Evolutionary conservation across 2,329 filamentous ascomycete species (phyloP).

Genomic region (Claviceps capensis): DNA sequence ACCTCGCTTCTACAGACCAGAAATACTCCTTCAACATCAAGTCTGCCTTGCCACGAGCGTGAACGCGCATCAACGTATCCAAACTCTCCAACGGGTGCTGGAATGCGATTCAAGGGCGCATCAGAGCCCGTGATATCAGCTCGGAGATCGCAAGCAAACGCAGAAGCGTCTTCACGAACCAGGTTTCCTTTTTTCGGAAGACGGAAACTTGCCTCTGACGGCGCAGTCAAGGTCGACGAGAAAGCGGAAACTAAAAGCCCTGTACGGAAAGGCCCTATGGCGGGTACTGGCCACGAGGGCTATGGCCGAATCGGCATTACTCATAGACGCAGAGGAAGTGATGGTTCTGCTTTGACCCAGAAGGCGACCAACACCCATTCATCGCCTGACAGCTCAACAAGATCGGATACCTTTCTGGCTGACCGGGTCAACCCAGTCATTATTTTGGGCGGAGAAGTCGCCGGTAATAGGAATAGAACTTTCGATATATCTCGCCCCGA

Average conservation of each 20-base stretch:
- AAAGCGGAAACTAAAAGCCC: constrained; percentile 20
- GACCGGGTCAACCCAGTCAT: constrained; percentile 53
- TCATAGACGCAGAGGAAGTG: constrained; percentile 51
- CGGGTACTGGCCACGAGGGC: constrained; percentile 89
- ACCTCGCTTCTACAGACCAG: constrained; percentile 17
- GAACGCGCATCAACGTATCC: constrained; percentile 7
- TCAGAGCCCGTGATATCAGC: constrained; percentile 12
- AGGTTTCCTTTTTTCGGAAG: constrained; percentile 70
- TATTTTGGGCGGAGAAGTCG: constrained; percentile 48
- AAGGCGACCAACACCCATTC: constrained; percentile 29
- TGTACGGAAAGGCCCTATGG: constrained; percentile 61
- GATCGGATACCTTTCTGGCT: constrained; percentile 42
- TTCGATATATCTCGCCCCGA: constrained; percentile 15
- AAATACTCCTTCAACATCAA: constrained; percentile 19
- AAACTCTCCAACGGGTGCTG: constrained; percentile 6
- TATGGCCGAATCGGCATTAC: constrained; percentile 53
- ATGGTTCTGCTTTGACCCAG: constrained; percentile 31
- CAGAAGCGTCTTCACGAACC: constrained; percentile 40
- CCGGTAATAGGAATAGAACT: constrained; percentile 44
- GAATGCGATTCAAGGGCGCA: constrained; percentile 11
- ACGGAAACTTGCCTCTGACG: constrained; percentile 47
- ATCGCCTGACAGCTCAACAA: constrained; percentile 38
- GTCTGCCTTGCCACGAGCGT: constrained; percentile 12
- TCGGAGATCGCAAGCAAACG: constrained; percentile 40
- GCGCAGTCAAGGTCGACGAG: constrained; percentile 35